Conservation (phyloP, 495 filamentous ascomycete species). For the Alectoria sarmentosa region DNA sequence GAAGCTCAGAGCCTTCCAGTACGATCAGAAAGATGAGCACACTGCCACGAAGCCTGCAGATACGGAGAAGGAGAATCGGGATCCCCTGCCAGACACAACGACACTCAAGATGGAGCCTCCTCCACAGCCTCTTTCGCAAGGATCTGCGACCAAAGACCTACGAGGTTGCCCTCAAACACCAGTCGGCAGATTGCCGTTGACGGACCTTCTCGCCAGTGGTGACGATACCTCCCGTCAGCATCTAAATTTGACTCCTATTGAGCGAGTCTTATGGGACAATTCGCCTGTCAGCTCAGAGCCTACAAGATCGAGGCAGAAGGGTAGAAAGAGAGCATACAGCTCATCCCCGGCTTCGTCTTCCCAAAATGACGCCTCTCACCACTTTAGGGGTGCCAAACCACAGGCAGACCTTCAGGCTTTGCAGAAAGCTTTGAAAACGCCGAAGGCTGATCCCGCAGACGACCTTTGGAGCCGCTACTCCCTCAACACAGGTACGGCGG, state of each 20-base stretch:
- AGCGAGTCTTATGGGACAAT: conserved; percentile 67
- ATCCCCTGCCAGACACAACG: conserved; percentile 30
- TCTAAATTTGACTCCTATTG: conserved; percentile 54
- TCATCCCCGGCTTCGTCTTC: conserved; percentile 77
- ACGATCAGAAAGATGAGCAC: conserved; percentile 29
- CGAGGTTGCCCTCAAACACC: conserved; percentile 65
- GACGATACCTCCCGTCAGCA: conserved; percentile 47
- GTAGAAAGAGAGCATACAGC: conserved; percentile 67
- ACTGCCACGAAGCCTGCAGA: conserved; percentile 13
- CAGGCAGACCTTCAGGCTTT: conserved; percentile 45
- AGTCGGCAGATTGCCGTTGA: conserved; percentile 62
- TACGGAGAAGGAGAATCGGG: conserved; percentile 31
- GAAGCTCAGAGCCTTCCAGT: conserved; percentile 55
- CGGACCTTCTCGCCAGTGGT: conserved; percentile 69
- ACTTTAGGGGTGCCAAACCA: conserved; percentile 36
- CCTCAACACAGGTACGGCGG: conserved; percentile 27
- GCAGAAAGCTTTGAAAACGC: conserved; percentile 57
- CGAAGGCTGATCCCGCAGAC: conserved; percentile 70
- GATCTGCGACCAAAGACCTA: conserved; percentile 31
- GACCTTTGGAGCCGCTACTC: conserved; percentile 80
- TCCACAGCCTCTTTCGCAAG: conserved; percentile 28
- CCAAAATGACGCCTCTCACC: conserved; percentile 40
- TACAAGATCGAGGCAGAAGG: conserved; percentile 38
- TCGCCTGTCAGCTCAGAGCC: conserved; percentile 42
- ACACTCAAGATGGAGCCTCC: conserved; percentile 29